These are phyloP conservation scores for Aspergillus ruber DNA, from an alignment of 2,329 filamentous ascomycete species.

Conservation along the genomic window DNA sequence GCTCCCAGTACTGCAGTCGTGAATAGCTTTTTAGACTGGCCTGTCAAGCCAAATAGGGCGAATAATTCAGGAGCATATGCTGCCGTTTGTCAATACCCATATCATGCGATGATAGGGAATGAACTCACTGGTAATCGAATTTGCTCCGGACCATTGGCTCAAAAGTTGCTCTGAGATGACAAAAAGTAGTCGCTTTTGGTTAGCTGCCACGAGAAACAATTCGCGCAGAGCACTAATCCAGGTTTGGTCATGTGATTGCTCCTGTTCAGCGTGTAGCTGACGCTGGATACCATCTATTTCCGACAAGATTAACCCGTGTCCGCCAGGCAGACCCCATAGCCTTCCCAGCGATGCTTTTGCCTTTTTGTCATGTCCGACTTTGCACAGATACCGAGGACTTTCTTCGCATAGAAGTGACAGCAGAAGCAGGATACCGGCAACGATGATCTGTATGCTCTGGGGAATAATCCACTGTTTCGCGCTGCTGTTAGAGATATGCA, in stretches of 20 bases:
- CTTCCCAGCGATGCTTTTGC: background rate
- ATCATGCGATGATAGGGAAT: background rate
- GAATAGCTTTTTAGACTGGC: constrained; percentile 61
- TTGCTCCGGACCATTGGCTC: constrained; percentile 65
- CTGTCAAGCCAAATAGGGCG: constrained; percentile 60
- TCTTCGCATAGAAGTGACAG: constrained; percentile 62
- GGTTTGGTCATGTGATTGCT: background rate
- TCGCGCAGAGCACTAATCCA: constrained; percentile 4
- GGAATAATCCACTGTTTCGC: constrained; percentile 53
- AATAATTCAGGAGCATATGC: constrained; percentile 66
- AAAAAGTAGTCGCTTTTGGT: constrained; percentile 64
- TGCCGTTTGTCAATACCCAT: background rate
- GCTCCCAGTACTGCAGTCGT: constrained; percentile 68
- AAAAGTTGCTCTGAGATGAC: constrained; percentile 61
- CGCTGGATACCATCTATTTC: constrained; percentile 1
- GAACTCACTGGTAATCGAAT: constrained; percentile 57
- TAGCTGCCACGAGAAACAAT: constrained; percentile 55
- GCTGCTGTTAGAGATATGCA: constrained; percentile 41
- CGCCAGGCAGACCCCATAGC: constrained; percentile 1
- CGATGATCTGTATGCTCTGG: constrained; percentile 65
- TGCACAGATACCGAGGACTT: constrained; percentile 61
- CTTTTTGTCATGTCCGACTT: constrained; percentile 18
- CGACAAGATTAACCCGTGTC: background rate
- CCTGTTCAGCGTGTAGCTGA: background rate
- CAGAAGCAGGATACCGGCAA: constrained; percentile 59